Evolutionary conservation across 495 filamentous ascomycete genomes (phyloP).

Genomic region (Aspergillus kassunensis): DNA sequence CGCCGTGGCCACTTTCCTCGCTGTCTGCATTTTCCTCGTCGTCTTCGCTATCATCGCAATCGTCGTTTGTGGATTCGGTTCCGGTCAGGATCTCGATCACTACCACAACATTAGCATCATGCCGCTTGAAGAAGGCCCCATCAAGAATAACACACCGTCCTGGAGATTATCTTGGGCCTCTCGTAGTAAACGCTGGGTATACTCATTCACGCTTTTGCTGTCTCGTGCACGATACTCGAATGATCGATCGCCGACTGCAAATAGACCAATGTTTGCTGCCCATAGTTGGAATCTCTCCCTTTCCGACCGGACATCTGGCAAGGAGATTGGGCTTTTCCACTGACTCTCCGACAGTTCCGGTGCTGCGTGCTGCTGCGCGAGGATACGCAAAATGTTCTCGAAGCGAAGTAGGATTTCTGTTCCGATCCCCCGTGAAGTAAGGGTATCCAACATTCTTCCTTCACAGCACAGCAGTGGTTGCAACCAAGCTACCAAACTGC

Average conservation of each 20-base stretch:
- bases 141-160: not conserved
- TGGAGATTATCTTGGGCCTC: not conserved
- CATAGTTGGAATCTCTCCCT: constrained; percentile 1
- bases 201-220: not conserved
- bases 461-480: too few species aligned
- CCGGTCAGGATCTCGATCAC: too few species aligned
- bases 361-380: not conserved
- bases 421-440: not conserved
- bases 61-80: too few species aligned
- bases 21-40: too few species aligned
- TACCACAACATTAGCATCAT: too few species aligned
- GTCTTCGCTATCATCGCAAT: too few species aligned
- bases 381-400: not conserved
- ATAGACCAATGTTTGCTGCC: constrained; percentile 2
- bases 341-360: not conserved
- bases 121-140: too few species aligned
- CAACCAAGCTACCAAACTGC: too few species aligned
- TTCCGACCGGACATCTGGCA: not conserved
- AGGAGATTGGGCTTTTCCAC: not conserved
- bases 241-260: not conserved
- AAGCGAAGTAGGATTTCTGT: not conserved
- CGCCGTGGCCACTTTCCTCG: too few species aligned
- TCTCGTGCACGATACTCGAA: not conserved
- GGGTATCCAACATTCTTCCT: not conserved
- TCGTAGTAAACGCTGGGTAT: not conserved